These are phyloP conservation scores for Solanum neorickii DNA, from an alignment of 257 asterid species.

Conservation along the genomic window DNA sequence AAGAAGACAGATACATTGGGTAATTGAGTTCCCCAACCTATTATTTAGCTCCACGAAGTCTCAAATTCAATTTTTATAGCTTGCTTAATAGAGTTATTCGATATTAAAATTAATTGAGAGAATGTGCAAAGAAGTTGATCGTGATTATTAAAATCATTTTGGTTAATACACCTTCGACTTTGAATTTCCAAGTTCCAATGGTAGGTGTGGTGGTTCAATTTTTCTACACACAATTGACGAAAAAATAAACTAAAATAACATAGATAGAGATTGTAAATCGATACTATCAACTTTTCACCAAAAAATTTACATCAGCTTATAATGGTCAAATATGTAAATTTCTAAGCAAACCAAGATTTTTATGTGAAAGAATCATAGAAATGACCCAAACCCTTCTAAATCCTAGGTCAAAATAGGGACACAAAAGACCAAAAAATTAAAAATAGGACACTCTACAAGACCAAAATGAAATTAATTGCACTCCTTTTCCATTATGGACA, in stretches of 20 bases:
- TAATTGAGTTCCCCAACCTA: neutral
- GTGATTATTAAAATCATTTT: neutral
- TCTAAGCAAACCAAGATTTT: neutral
- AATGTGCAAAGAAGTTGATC: accelerated
- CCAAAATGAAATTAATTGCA: neutral
- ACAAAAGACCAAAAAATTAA: neutral
- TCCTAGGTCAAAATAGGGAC: neutral
- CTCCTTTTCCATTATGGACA: constrained; percentile 30
- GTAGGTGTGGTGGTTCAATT: neutral
- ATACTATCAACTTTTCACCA: constrained; percentile 1
- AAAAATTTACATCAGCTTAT: constrained; percentile 31
- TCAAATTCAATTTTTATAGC: neutral
- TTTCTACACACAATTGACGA: neutral
- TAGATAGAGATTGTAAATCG: neutral
- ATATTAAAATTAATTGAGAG: neutral
- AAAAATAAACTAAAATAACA: neutral
- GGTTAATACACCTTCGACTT: neutral
- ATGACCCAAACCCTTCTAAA: constrained; percentile 4
- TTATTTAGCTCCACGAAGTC: neutral
- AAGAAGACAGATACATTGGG: neutral
- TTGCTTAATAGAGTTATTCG: neutral
- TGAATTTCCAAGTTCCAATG: neutral
- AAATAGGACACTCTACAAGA: neutral
- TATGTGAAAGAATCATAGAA: constrained; percentile 28
- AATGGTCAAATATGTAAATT: neutral